These are phyloP conservation scores for Phytophthora tubulina DNA, from an alignment of 352 stramenopile genomes.

Conservation along the genomic window DNA sequence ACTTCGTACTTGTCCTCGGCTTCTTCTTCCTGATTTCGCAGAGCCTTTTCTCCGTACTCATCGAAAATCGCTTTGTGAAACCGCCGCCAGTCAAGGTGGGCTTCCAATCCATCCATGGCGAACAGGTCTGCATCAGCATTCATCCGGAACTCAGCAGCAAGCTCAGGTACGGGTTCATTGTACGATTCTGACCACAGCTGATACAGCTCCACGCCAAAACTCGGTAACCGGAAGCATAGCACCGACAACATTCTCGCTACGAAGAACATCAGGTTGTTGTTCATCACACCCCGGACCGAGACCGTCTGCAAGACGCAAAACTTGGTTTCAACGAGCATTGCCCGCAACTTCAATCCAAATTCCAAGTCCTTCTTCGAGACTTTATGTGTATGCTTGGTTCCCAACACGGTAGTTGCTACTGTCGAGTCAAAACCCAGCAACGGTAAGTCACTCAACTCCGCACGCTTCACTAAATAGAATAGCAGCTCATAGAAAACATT, in stretches of 20 bases:
- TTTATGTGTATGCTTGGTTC: conserved; percentile 81
- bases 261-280: conserved; percentile 94
- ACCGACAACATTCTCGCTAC: conserved; percentile 89
- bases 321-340: conserved; percentile 92
- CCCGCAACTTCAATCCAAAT: conserved; percentile 86
- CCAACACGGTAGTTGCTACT: conserved; percentile 61
- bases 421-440: conserved; percentile 87
- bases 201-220: conserved; percentile 90
- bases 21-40: conserved; percentile 90
- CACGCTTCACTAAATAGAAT: conserved; percentile 91
- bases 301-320: conserved; percentile 91
- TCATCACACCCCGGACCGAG: conserved; percentile 90
- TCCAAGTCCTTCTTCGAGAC: conserved; percentile 85
- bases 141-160: conserved; percentile 83
- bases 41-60: conserved; percentile 85
- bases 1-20: conserved; percentile 92
- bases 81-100: conserved; percentile 88
- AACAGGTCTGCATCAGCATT: conserved; percentile 88
- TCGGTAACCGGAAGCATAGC: conserved; percentile 86
- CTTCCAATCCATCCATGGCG: conserved; percentile 89
- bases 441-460: conserved; percentile 86
- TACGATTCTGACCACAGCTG: conserved; percentile 91
- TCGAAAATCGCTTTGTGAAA: conserved; percentile 92
- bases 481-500: conserved; percentile 92
- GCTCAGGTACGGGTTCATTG: conserved; percentile 75